Conservation (phyloP, 345 rosid genomes). For the Aethionema arabicum region DNA sequence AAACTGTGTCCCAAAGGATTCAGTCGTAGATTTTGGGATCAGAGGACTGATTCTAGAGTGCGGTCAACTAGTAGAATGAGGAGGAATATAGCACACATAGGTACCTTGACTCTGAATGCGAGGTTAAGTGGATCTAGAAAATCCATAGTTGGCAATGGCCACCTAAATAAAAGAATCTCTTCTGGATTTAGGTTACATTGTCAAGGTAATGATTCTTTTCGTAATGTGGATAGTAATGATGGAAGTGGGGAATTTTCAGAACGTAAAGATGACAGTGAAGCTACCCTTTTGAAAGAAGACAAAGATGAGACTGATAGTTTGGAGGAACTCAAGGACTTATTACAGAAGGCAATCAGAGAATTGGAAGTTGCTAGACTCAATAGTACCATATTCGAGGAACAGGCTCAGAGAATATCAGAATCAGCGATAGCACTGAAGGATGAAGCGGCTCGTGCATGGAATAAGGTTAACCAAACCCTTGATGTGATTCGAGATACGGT, state of each 20-base stretch:
- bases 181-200: slow-evolving; percentile 44
- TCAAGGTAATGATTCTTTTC: slow-evolving; percentile 63
- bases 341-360: slow-evolving; percentile 61
- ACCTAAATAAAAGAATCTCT: slow-evolving; percentile 33
- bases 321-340: slow-evolving; percentile 61
- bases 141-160: slow-evolving; percentile 32
- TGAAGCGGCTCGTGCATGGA: slow-evolving; percentile 63
- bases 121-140: slow-evolving; percentile 32
- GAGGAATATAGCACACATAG: slow-evolving; percentile 30
- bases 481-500: slow-evolving; percentile 58
- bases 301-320: slow-evolving; percentile 44
- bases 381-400: slow-evolving; percentile 80
- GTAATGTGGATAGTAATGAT: slow-evolving; percentile 56
- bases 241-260: slow-evolving; percentile 46
- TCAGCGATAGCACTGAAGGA: slow-evolving; percentile 83
- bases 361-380: slow-evolving; percentile 76
- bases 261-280: slow-evolving; percentile 39
- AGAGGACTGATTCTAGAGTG: slow-evolving; percentile 30
- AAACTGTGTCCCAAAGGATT: slow-evolving; percentile 43
- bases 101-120: slow-evolving; percentile 39
- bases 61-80: slow-evolving; percentile 33
- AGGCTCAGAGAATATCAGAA: slow-evolving; percentile 84
- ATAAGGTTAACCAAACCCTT: slow-evolving; percentile 55
- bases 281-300: slow-evolving; percentile 35
- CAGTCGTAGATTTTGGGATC: slow-evolving; percentile 37